A percentile compares a stretch with the other conserved stretches of the same genome.
Conservation (phyloP, 31 red algal species). For the Bonnemaisonia californica region DNA sequence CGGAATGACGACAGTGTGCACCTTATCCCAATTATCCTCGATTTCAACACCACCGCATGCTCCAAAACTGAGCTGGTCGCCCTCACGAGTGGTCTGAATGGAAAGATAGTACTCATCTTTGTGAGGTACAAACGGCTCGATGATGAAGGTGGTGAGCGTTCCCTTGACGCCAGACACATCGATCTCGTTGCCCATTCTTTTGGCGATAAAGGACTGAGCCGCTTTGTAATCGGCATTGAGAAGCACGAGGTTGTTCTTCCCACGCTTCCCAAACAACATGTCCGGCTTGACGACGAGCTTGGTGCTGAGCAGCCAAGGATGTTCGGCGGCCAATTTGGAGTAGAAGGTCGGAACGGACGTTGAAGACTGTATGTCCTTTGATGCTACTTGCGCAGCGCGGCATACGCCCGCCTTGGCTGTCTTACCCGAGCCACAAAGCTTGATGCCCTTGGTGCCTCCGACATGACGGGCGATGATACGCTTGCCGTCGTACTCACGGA, state of each 20-base stretch:
- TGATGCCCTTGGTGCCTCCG: slow-evolving; percentile 47
- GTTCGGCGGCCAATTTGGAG: slow-evolving; percentile 42
- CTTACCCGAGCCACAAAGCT: slow-evolving; percentile 51
- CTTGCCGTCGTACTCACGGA: slow-evolving; percentile 97
- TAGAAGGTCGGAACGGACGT: slow-evolving; percentile 45
- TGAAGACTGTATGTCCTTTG: slow-evolving; percentile 17
- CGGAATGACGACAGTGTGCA: slow-evolving; percentile 66
- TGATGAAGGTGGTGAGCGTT: slow-evolving; percentile 77
- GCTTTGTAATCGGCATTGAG: slow-evolving; percentile 76
- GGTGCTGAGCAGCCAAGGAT: slow-evolving; percentile 76
- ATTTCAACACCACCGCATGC: slow-evolving; percentile 96
- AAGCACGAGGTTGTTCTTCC: slow-evolving; percentile 94
- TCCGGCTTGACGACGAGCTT: slow-evolving; percentile 98
- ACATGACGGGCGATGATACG: slow-evolving; percentile 77
- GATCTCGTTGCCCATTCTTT: slow-evolving; percentile 55
- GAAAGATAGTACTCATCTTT: slow-evolving; percentile 87
- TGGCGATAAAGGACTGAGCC: slow-evolving; percentile 63
- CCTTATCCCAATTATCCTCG: slow-evolving; percentile 94
- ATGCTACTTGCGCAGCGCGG: slow-evolving; percentile 50
- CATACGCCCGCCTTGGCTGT: not conserved
- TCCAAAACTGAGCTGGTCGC: slow-evolving; percentile 87
- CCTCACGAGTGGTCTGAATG: slow-evolving; percentile 80
- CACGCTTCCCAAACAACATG: slow-evolving; percentile 99
- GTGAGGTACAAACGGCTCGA: slow-evolving; percentile 95
- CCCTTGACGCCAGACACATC: slow-evolving; percentile 81